Evolutionary conservation across 2,329 filamentous ascomycete genomes (phyloP).

Genomic region (Ascosphaera aggregata): DNA sequence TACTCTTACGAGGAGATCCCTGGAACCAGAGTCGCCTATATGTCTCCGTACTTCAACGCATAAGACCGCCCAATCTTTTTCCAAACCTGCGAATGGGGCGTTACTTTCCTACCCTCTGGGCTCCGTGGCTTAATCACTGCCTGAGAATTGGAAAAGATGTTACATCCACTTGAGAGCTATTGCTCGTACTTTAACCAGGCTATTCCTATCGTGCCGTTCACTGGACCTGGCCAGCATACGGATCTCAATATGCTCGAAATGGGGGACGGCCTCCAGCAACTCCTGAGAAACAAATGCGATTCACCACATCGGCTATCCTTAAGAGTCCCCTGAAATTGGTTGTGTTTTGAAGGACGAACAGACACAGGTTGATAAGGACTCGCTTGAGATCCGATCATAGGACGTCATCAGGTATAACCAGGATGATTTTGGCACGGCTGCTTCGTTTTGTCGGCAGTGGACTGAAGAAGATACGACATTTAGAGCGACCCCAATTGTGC

Average conservation of each 20-base stretch:
- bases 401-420: slow-evolving; percentile 36
- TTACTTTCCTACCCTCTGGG: slow-evolving; percentile 27
- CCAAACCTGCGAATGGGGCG: slow-evolving; percentile 30
- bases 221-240: slow-evolving; percentile 24
- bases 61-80: slow-evolving; percentile 23
- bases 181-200: slow-evolving; percentile 30
- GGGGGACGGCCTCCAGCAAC: slow-evolving; percentile 21
- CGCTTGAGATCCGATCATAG: slow-evolving; percentile 25
- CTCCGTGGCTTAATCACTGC: slow-evolving; percentile 22
- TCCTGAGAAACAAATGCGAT: slow-evolving; percentile 29
- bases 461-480: slow-evolving; percentile 28
- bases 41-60: slow-evolving; percentile 20
- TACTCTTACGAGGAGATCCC: slow-evolving; percentile 21
- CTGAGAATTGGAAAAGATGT: slow-evolving; percentile 33
- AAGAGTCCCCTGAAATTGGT: slow-evolving; percentile 28
- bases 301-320: slow-evolving; percentile 28
- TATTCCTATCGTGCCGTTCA: slow-evolving; percentile 23
- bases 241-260: slow-evolving; percentile 31
- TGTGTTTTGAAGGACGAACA: slow-evolving; percentile 17
- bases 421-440: slow-evolving; percentile 28
- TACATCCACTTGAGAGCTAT: slow-evolving; percentile 28
- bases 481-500: slow-evolving; percentile 24
- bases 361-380: slow-evolving; percentile 15
- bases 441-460: slow-evolving; percentile 25
- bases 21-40: slow-evolving; percentile 21